Base-by-base conservation (phyloP, 441 rosid species). In the Syzygium malaccense region DNA sequence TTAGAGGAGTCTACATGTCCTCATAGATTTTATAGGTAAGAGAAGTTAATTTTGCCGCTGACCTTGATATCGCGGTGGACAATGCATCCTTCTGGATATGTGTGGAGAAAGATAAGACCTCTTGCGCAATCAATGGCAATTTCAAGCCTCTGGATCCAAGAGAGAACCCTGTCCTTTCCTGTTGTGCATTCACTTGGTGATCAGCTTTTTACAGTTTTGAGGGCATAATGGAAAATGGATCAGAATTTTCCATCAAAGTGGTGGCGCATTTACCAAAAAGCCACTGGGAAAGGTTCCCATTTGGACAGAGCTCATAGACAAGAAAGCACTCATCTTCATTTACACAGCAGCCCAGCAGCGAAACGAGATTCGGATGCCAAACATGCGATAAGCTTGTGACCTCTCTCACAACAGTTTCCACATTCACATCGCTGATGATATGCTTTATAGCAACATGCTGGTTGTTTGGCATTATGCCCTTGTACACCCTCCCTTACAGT, bases 21-120 rank as follows among this genome's bases (percentile, higher is more conserved):
- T 37, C n/a, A 1, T 37, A 14, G 51, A 71, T 37, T 71, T 71
- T 71, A 37, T 71, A 71, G 17, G 83, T 20, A 71, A 37, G 83
- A 20, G 83, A 71, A 71, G 18, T 71, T 23, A 71, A 71, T 20
- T 71, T 71, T 71, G n/a, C 13, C 8, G 18, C 58, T 48, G 87
- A 92, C 95, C 94, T 95, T 95, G 91, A 95, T 87, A 79, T 94
- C 94, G 5, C 94, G 91, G 86, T 94, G 96, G 89, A 95, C 94
- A 80, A 94, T 94, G 88, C 94, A 91, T 85, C 94, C 96, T 89
- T 92, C 93, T 32, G 93, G 93, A 85, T 93, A 93, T 86, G 90
- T 92, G 87, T 94, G 95, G 86, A 95, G 96, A 91, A 94, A 94
- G 92, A 91, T 89, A 45, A 95, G 94, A 37, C 94, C 95, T 58